Evolutionary conservation across 75 land plant species (phyloP), one percentile per base, ranked within the genome.

Genomic region (Cupressus sempervirens): DNA sequence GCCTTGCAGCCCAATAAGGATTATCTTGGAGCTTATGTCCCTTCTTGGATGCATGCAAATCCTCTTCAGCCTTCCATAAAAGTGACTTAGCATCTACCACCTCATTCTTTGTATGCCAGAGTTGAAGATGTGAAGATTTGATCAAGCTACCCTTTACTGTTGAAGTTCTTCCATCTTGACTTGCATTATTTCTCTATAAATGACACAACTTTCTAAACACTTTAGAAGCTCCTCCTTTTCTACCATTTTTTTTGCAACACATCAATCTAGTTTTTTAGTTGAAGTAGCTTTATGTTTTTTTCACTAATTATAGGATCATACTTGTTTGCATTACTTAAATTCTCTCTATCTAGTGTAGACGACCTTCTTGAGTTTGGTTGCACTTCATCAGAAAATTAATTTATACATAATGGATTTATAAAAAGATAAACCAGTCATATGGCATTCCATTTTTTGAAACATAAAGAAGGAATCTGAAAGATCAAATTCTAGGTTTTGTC

Each of bases 41-140:
- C 45, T 79, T 79, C 81, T 79, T 43, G 81, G 81, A 79, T 79
- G 81, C 81, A 30, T 79, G 9, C 2, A 32, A 26, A 79, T 79
- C 81, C 50, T 79, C 50, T 79, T 79, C 50, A 45, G 81, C 81
- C 50, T 79, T 79, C 50, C 45, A 45, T 50, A 79, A 43, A 41
- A 79, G 50, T 0, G 15, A 79, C 50, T 77, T 43, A 77, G 26
- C 81, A 77, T 77, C 30, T 4, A 50, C 48, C 7, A 77, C 50
- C 50, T 77, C 81, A 77, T 77, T 77, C 81, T 76, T 77, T 48
- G 43, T 77, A 77, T 77, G n/a, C 26, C 80, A 77, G 10, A 77
- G n/a, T 23, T 77, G 80, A 77, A 77, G 80, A 43, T 77, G 46
- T 46, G 80, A 5, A 77, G 48, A 23, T 18, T 77, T 77, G 48